Evolutionary conservation across 163 green algal species (phyloP), one percentile per base, ranked within the genome.

Genomic region (Trebouxia gelatinosa): DNA sequence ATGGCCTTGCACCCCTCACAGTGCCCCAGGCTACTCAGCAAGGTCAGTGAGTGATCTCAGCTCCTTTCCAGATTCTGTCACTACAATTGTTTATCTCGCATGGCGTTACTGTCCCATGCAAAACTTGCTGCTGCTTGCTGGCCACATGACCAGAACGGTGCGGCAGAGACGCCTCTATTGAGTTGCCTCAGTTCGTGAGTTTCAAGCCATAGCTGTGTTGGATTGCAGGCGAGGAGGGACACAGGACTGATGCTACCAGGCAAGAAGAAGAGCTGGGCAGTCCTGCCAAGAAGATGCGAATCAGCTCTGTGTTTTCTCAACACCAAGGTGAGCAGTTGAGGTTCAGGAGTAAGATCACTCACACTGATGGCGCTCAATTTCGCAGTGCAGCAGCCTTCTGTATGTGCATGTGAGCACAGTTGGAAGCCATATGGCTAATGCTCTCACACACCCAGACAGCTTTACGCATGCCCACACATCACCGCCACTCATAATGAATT

Each of bases 221-320:
- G 17, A 11, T 6, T 68, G 59, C 34, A 70, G 62, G 46, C 19
- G 4, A 50, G 62, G 62, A 50, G 46, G 62, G 62, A 35, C 62
- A 70, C 35, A 21, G 62, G 62, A 16, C 62, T 31, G 62, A 35
- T 48, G 62, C 46, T 6, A 21, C 34, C 46, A 19, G 62, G 62
- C 62, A 70, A 35, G 62, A 70, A 34, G 62, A n/a, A n/a, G n/a
- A n/a, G n/a, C n/a, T 70, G 34, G 62, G 62, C 34, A 70, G 62
- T 35, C 62, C 62, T 70, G 17, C 26, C 17, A 70, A 70, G 62
- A 70, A 70, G 62, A 48, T 70, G 62, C 62, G 62, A 48, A 70
- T 48, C 17, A 35, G 62, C 32, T 50, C 34, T 31, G 32, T 17
- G 19, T 48, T 70, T 5, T 17, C 62, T n/a, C 62, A 48, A 6